These are phyloP conservation scores for Ceratocystiopsis sp. DNA, from an alignment of 2,329 filamentous ascomycete genomes.

Conservation along the genomic window DNA sequence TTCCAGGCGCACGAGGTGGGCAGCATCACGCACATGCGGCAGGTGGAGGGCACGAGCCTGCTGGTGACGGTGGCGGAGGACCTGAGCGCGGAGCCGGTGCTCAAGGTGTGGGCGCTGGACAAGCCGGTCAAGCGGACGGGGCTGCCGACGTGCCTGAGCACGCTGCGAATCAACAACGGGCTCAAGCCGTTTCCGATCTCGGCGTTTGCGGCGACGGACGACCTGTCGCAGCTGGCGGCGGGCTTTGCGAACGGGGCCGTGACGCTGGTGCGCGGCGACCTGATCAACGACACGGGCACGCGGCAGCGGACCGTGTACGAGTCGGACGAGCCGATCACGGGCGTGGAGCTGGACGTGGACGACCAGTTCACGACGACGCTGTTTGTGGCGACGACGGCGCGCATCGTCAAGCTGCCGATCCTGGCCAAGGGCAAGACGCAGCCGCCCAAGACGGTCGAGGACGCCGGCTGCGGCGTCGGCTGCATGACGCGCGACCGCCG, in stretches of 20 bases:
- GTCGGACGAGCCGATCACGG: constrained; percentile 89
- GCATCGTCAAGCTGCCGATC: constrained; percentile 73
- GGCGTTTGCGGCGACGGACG: constrained; percentile 71
- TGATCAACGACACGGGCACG: constrained; percentile 88
- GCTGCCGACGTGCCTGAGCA: constrained; percentile 73
- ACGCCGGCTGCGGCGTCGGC: constrained; percentile 76
- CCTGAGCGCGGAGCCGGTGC: constrained; percentile 64
- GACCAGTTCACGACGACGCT: constrained; percentile 55
- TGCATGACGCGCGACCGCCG: constrained; percentile 80
- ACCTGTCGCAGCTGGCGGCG: constrained; percentile 82
- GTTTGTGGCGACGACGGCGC: constrained; percentile 80
- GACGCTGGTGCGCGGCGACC: constrained; percentile 79
- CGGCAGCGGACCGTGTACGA: constrained; percentile 92
- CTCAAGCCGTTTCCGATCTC: constrained; percentile 90
- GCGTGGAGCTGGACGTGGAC: constrained; percentile 57
- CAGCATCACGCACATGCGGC: constrained; percentile 78
- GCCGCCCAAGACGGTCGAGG: constrained; percentile 74
- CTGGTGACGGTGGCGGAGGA: constrained; percentile 82
- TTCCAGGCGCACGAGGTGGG: constrained; percentile 75
- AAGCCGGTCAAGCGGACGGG: constrained; percentile 90
- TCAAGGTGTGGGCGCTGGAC: constrained; percentile 97
- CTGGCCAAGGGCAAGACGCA: constrained; percentile 80
- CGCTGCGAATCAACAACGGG: constrained; percentile 71
- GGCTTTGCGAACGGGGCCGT: constrained; percentile 94
- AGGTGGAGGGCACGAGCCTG: constrained; percentile 72